Percentiles rank a stretch among this genome's conserved stretches.
Conservation (phyloP, 495 filamentous ascomycete species). For the Penicillium herquei region DNA sequence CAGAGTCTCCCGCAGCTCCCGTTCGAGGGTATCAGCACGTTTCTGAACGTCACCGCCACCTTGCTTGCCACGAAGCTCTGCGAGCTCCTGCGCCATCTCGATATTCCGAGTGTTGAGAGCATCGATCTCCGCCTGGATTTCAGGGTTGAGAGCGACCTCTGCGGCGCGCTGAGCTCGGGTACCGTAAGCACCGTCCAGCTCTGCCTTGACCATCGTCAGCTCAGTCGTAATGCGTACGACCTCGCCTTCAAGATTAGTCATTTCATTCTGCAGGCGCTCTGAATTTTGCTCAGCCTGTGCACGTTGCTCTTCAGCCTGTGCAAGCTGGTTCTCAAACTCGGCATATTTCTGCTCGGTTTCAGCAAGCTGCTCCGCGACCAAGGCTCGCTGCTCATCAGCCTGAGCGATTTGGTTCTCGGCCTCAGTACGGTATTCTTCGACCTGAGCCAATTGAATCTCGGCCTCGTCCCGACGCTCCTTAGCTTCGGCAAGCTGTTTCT, state of each 20-base stretch:
- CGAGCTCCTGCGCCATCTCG: constrained; percentile 58
- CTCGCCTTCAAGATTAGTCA: constrained; percentile 74
- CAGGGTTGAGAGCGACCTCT: constrained; percentile 65
- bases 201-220: constrained; percentile 85
- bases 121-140: constrained; percentile 63
- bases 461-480: constrained; percentile 1
- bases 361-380: background rate
- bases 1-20: constrained; percentile 78
- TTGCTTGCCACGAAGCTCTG: constrained; percentile 45
- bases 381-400: background rate
- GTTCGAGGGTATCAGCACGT: constrained; percentile 62
- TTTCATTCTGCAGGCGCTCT: constrained; percentile 58
- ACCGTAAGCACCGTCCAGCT: constrained; percentile 93
- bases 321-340: background rate
- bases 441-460: background rate
- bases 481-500: background rate
- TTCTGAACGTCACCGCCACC: constrained; percentile 51
- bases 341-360: background rate
- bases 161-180: constrained; percentile 73
- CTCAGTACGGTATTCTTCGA: constrained; percentile 10
- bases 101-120: constrained; percentile 61
- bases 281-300: constrained; percentile 43
- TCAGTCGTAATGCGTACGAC: constrained; percentile 87
- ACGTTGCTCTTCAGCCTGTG: constrained; percentile 14
- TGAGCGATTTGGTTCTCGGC: background rate